phyloP scores from a whole-genome alignment of 306 rosid genomes.

The Acacia melanoxylon region DNA sequence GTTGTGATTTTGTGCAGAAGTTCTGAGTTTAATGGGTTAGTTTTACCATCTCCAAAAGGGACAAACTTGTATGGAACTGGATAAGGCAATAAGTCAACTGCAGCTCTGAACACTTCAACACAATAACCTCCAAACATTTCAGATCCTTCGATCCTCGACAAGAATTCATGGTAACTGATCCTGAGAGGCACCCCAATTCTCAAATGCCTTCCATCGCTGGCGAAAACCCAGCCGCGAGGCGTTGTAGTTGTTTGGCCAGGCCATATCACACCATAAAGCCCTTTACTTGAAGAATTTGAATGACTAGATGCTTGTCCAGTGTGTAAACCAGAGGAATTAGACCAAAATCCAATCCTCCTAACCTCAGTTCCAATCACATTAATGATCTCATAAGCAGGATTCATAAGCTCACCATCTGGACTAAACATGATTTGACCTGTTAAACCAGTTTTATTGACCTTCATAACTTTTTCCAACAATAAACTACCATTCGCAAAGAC shows the following conservation, averaged over 20 bases:
- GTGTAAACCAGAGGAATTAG: constrained; percentile 61
- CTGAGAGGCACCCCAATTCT: constrained; percentile 65
- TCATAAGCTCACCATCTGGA: constrained; percentile 42
- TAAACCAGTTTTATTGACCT: constrained; percentile 59
- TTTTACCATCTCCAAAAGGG: constrained; percentile 67
- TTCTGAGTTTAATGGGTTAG: constrained; percentile 49
- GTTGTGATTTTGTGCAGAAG: constrained; percentile 54
- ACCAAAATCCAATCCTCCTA: constrained; percentile 80
- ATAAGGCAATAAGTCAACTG: constrained; percentile 62
- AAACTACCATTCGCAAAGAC: constrained; percentile 52
- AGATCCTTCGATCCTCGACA: constrained; percentile 44
- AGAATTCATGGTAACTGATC: constrained; percentile 56
- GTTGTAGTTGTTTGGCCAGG: constrained; percentile 62
- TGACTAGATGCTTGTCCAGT: constrained; percentile 35
- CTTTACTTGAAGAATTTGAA: constrained; percentile 40
- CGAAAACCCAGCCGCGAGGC: constrained; percentile 85
- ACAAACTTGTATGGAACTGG: constrained; percentile 53
- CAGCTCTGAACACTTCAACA: constrained; percentile 76
- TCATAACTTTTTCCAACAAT: constrained; percentile 40
- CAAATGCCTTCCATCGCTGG: constrained; percentile 63
- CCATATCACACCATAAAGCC: constrained; percentile 53
- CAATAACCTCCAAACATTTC: constrained; percentile 65
- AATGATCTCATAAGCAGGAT: constrained; percentile 67
- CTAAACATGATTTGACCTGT: constrained; percentile 55
- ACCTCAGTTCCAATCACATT: constrained; percentile 69